Conservation (phyloP, 768 basidiomycete genomes). For the Naganishia antarctica region DNA sequence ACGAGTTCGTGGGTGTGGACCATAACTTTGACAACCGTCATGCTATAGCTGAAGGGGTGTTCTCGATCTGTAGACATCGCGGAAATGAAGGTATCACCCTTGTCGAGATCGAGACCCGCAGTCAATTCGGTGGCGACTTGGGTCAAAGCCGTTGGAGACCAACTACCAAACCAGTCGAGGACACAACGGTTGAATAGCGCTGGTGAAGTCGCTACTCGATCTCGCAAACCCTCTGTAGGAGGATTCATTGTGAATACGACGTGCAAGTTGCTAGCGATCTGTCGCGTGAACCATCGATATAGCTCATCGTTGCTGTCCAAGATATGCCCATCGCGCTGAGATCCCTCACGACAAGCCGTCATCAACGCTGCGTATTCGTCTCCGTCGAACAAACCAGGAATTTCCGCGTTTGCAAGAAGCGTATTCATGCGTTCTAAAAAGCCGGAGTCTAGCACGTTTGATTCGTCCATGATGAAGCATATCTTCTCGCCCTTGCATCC, state of each 20-base stretch:
- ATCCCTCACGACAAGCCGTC: slow-evolving; percentile 99
- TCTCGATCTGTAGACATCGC: slow-evolving; percentile 76
- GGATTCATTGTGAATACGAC: slow-evolving; percentile 99
- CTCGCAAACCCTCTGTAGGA: slow-evolving; percentile 89
- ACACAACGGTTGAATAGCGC: slow-evolving; percentile 95
- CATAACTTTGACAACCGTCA: slow-evolving; percentile 85
- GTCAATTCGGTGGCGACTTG: slow-evolving; percentile 98
- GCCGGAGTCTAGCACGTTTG: slow-evolving; percentile 96
- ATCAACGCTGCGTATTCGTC: slow-evolving; percentile 96
- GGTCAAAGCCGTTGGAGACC: slow-evolving; percentile 97
- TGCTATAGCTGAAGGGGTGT: slow-evolving; percentile 82
- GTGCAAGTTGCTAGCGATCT: slow-evolving; percentile 95
- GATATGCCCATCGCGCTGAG: slow-evolving; percentile 97
- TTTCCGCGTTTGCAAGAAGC: slow-evolving; percentile 96
- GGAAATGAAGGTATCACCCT: slow-evolving; percentile 74
- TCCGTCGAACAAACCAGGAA: slow-evolving; percentile 99
- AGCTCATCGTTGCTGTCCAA: slow-evolving; percentile 95
- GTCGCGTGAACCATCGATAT: slow-evolving; percentile 97
- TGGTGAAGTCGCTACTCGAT: slow-evolving; percentile 92
- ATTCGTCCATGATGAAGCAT: slow-evolving; percentile 99
- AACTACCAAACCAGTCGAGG: slow-evolving; percentile 98
- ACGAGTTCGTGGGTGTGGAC: slow-evolving; percentile 87
- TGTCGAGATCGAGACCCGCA: slow-evolving; percentile 82
- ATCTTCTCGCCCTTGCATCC: slow-evolving; percentile 99
- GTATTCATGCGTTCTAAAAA: slow-evolving; percentile 99